Conservation (phyloP, 495 filamentous ascomycete genomes). For the Pyrenula massariospora region DNA sequence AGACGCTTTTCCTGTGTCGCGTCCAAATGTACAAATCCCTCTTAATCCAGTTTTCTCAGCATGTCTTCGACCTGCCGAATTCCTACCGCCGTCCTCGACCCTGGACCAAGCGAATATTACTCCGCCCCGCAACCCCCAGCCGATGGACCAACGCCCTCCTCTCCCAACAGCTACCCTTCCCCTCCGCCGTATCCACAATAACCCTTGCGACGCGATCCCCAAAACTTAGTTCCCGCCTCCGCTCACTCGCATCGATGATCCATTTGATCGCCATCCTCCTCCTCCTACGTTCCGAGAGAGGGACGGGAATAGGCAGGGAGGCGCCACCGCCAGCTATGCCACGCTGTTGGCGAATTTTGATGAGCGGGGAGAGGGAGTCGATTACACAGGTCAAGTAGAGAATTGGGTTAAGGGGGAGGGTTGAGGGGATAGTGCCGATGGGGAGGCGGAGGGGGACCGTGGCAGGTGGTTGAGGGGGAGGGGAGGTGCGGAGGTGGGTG, state of each 20-base stretch:
- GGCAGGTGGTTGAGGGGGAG: constrained; percentile 60
- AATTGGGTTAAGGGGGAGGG: constrained; percentile 71
- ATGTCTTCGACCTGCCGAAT: no score
- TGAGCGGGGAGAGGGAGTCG: constrained; percentile 86
- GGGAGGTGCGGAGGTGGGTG: constrained; percentile 72
- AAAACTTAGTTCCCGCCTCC: constrained; percentile 54
- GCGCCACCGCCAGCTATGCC: constrained; percentile 78
- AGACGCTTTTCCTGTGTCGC: no score
- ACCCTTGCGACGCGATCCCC: constrained; percentile 77
- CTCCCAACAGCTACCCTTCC: constrained; percentile 73
- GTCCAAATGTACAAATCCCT: no score
- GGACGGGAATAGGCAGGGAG: constrained; percentile 70
- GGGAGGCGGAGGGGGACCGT: constrained; percentile 43
- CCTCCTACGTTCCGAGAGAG: constrained; percentile 61
- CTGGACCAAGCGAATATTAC: constrained; percentile 43
- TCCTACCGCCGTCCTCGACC: background rate
- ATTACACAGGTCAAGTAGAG: constrained; percentile 77
- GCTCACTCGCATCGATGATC: constrained; percentile 73
- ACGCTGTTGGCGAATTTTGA: constrained; percentile 62
- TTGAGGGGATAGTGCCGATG: constrained; percentile 52
- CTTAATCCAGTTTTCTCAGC: no score
- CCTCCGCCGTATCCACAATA: constrained; percentile 79
- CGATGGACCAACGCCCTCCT: constrained; percentile 60
- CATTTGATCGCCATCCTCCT: constrained; percentile 68
- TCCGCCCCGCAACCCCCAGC: constrained; percentile 55